Evolutionary conservation across 2,329 filamentous ascomycete genomes (phyloP), one percentile per base, ranked within the genome.

Genomic region (Plectosphaerella sp.): DNA sequence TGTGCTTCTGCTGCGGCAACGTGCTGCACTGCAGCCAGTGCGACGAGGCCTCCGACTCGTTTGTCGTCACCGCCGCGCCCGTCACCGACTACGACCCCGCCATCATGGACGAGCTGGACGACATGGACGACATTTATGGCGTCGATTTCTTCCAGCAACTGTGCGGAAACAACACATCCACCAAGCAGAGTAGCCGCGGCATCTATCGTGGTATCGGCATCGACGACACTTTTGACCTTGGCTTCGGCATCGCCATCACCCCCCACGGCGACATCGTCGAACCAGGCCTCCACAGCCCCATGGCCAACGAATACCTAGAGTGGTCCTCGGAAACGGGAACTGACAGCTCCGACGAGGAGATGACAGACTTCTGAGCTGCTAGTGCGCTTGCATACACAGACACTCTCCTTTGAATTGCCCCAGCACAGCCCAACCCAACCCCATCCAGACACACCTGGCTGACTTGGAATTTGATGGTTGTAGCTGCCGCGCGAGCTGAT

Each of bases 401-500:
- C 28, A 33, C 11, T 33, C 28, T 12, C 8, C 11, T 33, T 33
- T 9, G 8, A 9, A 4, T 33, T 10, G 8, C 28, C 28, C 28
- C 28, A 33, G 28, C 28, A 33, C 28, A 33, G 28, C 28, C 8
- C 28, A 33, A 33, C 28, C 28, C 8, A 33, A 33, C 28, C 22
- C 47, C 53, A 49, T 51, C 52, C 48, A 51, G 51, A 57, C 49
- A 43, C 50, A 53, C 65, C 61, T 69, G 65, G 72, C 76, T 78
- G 71, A 79, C 72, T 61, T 59, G 59, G 61, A 68, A 61, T 60
- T 64, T 65, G 60, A 58, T 57, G 61, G 54, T 62, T 78, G 67
- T 83, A 97, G 92, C 89, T 97, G 70, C 94, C 94, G 58, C 87
- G 92, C 64, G 87, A 91, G 63, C 89, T 91, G 68, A 91, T 89